Evolutionary conservation across 305 asterid genomes (phyloP).

Genomic region (Fraxinus floribunda): DNA sequence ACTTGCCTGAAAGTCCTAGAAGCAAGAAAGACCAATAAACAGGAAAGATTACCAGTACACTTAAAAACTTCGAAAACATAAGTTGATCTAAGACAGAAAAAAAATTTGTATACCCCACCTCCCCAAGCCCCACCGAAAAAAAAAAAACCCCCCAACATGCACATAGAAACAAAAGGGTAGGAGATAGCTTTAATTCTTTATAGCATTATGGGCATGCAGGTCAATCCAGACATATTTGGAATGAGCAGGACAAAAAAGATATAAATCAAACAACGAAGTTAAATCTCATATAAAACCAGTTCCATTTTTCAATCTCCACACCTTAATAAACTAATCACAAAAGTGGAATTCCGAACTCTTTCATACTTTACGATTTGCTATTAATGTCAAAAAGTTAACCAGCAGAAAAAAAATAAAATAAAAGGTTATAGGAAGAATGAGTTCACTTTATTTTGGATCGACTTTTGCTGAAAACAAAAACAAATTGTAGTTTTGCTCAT

Average conservation of each 20-base stretch:
- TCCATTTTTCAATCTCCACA: conserved; percentile 5
- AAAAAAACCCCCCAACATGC: no score
- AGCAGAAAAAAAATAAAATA: neutral
- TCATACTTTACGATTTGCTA: neutral
- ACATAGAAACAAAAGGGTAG: neutral
- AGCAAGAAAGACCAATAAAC: conserved; percentile 19
- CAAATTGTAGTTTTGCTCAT: neutral
- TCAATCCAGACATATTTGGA: neutral
- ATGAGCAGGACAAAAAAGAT: neutral
- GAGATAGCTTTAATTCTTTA: neutral
- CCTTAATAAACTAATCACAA: conserved; percentile 15
- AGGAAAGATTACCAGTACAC: conserved; percentile 1
- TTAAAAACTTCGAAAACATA: conserved; percentile 14
- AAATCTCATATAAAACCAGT: conserved; percentile 7
- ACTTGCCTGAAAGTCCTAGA: conserved; percentile 16
- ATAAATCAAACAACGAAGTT: neutral
- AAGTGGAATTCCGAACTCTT: neutral
- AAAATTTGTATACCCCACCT: no score
- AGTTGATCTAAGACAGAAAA: neutral
- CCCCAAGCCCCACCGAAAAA: no score
- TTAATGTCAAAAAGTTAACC: conserved; percentile 1
- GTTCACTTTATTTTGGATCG: neutral
- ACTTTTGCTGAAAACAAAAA: neutral
- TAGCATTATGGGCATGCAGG: neutral
- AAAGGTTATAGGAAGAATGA: neutral